These are phyloP conservation scores for Limnanthes douglasii DNA, from an alignment of 345 rosid species.

Conservation along the genomic window DNA sequence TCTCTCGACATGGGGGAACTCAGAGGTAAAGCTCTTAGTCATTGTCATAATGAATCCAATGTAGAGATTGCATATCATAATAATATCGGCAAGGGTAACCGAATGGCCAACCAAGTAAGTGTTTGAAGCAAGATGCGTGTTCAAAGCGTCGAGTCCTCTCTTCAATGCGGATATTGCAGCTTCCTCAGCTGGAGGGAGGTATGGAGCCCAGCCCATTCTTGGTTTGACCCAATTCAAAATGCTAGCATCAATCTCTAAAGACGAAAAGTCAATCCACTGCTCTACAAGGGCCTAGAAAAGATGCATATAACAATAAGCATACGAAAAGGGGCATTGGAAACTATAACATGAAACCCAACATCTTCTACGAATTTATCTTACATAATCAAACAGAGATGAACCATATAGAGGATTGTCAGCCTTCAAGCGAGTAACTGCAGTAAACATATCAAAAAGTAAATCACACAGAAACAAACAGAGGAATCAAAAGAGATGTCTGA, in stretches of 20 bases:
- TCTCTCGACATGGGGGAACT: slow-evolving; percentile 93
- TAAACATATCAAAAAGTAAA: slow-evolving; percentile 6
- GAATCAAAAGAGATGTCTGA: background rate
- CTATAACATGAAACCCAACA: background rate
- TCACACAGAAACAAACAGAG: slow-evolving; percentile 2
- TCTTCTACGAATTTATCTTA: slow-evolving; percentile 11
- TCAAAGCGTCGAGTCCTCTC: slow-evolving; percentile 71
- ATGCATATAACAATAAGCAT: slow-evolving; percentile 6
- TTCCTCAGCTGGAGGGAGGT: slow-evolving; percentile 81
- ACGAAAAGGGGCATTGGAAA: background rate
- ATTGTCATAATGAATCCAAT: slow-evolving; percentile 31
- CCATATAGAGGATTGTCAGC: slow-evolving; percentile 52
- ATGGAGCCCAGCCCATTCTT: slow-evolving; percentile 35
- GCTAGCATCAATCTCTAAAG: slow-evolving; percentile 63
- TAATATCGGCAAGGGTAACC: slow-evolving; percentile 76
- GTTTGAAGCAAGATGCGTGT: slow-evolving; percentile 53
- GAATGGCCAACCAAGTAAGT: slow-evolving; percentile 90
- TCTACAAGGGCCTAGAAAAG: slow-evolving; percentile 54
- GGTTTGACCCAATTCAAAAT: slow-evolving; percentile 41
- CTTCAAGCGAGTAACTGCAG: slow-evolving; percentile 48
- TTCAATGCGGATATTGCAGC: slow-evolving; percentile 46
- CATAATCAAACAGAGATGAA: slow-evolving; percentile 49
- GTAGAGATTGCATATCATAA: slow-evolving; percentile 57
- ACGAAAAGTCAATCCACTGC: slow-evolving; percentile 87
- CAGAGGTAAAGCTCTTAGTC: slow-evolving; percentile 75